A percentile compares a stretch with the other conserved stretches of the same genome.
Evolutionary conservation across 257 asterid genomes (phyloP).

Genomic region (Striga asiatica): DNA sequence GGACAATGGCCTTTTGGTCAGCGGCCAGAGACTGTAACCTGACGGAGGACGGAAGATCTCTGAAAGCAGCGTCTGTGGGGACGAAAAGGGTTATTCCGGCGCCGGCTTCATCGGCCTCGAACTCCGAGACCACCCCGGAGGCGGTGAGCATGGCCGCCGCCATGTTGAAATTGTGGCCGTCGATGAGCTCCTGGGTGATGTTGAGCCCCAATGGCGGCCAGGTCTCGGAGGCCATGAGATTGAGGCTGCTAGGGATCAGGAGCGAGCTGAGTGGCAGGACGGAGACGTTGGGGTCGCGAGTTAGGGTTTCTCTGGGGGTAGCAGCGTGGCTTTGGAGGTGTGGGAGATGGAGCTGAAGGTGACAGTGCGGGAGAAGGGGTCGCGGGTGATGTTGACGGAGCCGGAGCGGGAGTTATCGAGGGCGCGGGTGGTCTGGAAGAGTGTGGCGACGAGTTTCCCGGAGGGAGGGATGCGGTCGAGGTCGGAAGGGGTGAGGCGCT

Average conservation of each 20-base stretch:
- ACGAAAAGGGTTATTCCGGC: slow-evolving; percentile 81
- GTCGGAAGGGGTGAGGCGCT: slow-evolving; percentile 50
- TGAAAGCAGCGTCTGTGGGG: slow-evolving; percentile 71
- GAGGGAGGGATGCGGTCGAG: slow-evolving; percentile 49
- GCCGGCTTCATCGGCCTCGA: slow-evolving; percentile 66
- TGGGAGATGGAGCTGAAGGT: slow-evolving; percentile 37
- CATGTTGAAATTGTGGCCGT: slow-evolving; percentile 75
- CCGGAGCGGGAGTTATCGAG: slow-evolving; percentile 51
- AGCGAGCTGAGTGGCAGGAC: slow-evolving; percentile 42
- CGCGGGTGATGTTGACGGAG: slow-evolving; percentile 51
- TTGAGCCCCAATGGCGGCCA: slow-evolving; percentile 73
- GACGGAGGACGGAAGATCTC: slow-evolving; percentile 51
- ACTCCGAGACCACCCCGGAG: slow-evolving; percentile 71
- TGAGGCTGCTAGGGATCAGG: slow-evolving; percentile 42
- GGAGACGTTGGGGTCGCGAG: slow-evolving; percentile 39
- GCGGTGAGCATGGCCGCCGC: slow-evolving; percentile 83
- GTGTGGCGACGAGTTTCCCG: slow-evolving; percentile 59
- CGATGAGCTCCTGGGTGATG: slow-evolving; percentile 61
- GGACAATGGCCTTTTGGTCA: slow-evolving; percentile 53
- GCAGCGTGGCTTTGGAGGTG: slow-evolving; percentile 57
- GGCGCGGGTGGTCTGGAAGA: slow-evolving; percentile 72
- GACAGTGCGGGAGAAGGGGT: slow-evolving; percentile 23
- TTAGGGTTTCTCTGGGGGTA: slow-evolving; percentile 36
- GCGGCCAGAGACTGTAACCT: slow-evolving; percentile 68
- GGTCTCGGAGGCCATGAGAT: slow-evolving; percentile 75